phyloP scores from a whole-genome alignment of 176 grass and related monocot species.

The Poa annua region DNA sequence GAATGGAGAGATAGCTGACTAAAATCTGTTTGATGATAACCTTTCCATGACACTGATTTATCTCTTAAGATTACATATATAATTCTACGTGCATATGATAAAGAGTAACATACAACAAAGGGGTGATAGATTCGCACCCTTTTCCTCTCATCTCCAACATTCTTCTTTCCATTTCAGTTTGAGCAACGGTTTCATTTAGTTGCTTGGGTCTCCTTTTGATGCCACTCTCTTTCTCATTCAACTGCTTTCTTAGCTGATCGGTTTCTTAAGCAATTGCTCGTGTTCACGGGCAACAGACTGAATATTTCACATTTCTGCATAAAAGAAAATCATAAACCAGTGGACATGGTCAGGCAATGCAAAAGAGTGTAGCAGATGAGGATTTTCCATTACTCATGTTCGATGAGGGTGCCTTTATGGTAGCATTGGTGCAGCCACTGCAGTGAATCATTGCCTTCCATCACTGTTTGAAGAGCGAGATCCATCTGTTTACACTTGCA shows the following conservation, averaged over 20 bases:
- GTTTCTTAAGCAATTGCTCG: slow-evolving; percentile 48
- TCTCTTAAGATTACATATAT: slow-evolving; percentile 18
- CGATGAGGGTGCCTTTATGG: slow-evolving; percentile 47
- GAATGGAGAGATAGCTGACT: slow-evolving; percentile 61
- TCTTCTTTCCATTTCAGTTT: slow-evolving; percentile 64
- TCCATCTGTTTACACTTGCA: slow-evolving; percentile 51
- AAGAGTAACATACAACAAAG: slow-evolving; percentile 34
- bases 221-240: slow-evolving; percentile 46
- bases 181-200: slow-evolving; percentile 47
- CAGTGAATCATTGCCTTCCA: slow-evolving; percentile 52
- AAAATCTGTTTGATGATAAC: slow-evolving; percentile 5
- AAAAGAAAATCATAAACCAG: not conserved
- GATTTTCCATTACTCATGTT: not conserved
- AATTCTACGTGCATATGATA: slow-evolving; percentile 66
- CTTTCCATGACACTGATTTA: not conserved
- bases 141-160: slow-evolving; percentile 57
- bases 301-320: slow-evolving; percentile 59
- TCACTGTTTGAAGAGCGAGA: slow-evolving; percentile 42
- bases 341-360: not conserved
- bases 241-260: slow-evolving; percentile 41
- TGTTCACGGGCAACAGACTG: slow-evolving; percentile 44
- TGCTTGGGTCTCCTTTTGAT: slow-evolving; percentile 44
- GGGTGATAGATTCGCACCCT: slow-evolving; percentile 32
- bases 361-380: not conserved
- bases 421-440: slow-evolving; percentile 43